Evolutionary conservation across 164 flowering plant genomes (phyloP), one percentile per base, ranked within the genome.

Genomic region (Protea cynaroides): DNA sequence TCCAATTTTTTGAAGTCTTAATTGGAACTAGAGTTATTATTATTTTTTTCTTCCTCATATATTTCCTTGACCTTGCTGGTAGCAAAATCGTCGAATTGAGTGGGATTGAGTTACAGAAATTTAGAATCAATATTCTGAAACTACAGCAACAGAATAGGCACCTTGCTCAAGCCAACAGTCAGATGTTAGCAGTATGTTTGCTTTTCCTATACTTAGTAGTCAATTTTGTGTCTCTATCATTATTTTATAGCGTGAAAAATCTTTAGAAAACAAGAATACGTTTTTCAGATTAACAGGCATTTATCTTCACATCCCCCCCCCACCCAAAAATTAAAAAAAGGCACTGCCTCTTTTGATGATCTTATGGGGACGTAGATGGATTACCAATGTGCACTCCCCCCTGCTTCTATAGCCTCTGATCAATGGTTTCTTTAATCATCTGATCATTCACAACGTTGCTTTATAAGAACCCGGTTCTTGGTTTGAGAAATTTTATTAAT

Each of bases 111-210:
- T 57, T 88, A 13, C 71, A 75, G 62, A 88, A 79, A 68, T 36
- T 84, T 67, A 69, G 80, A 67, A 58, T 70, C 52, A 79, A 74
- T 74, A 52, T 81, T 68, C 76, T 76, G 78, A 74, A 77, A 75
- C 12, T 78, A 67, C 82, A 78, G 76, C 78, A 75, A 43, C 89
- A 82, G 76, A 88, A 88, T 72, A 65, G 65, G 68, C 84, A 80
- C 19, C 83, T 88, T 51, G 95, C 91, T 59, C 85, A 77, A 68
- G 75, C 83, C 68, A 81, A 86, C 66, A 78, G 79, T 65, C 82
- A 80, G 47, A 74, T 86, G 80, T 66, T 81, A 54, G 73, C 75
- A 81, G 95, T 88, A 40, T 8, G 74, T 74, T 46, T 18, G 37
- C 7, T 59, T 23, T 63, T n/a, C 25, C 58, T n/a, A n/a, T 9